Evolutionary conservation across 306 rosid species (phyloP), one percentile per base, ranked within the genome.

Genomic region (Vigna angularis): DNA sequence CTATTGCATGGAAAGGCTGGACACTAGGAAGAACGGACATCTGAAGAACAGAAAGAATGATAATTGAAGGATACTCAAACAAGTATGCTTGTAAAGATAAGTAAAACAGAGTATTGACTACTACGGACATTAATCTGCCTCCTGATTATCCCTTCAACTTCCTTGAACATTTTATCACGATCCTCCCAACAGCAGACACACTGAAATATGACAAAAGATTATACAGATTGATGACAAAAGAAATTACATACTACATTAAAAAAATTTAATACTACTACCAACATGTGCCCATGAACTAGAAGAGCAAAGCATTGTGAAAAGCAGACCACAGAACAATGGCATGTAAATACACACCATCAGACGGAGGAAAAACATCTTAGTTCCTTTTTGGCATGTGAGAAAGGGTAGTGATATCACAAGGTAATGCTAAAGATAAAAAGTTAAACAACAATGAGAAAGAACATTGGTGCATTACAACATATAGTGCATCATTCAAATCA

Each of bases 1-100:
- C 99, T 67, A 96, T 96, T 53, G 99, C 99, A 74, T 96, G 99
- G 90, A 96, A 96, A 73, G 99, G 99, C 82, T 96, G 99, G 72
- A 96, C 99, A 77, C 99, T 96, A 20, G 99, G 99, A 79, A 96
- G 95, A 85, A 96, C 93, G 20, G 99, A 93, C 89, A 91, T 88
- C 99, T 96, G 91, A 75, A 83, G 67, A 69, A 62, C 74, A 72
- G 63, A 67, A 56, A 72, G 61, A 22, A 73, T 36, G 51, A 74
- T 8, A 48, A 38, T 10, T 49, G 20, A 80, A 61, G 63, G n/a
- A 61, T 15, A 55, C 14, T 79, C 66, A 68, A 30, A 74, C 32
- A 83, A 44, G 13, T 20, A 36, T 17, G 51, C 13, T 9, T 51
- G 71, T 47, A 63, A 32, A 62, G 17, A 40, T 36, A 51, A 32